Evolutionary conservation across 2,329 filamentous ascomycete genomes (phyloP).

Genomic region (Ophiostoma tasmaniense): DNA sequence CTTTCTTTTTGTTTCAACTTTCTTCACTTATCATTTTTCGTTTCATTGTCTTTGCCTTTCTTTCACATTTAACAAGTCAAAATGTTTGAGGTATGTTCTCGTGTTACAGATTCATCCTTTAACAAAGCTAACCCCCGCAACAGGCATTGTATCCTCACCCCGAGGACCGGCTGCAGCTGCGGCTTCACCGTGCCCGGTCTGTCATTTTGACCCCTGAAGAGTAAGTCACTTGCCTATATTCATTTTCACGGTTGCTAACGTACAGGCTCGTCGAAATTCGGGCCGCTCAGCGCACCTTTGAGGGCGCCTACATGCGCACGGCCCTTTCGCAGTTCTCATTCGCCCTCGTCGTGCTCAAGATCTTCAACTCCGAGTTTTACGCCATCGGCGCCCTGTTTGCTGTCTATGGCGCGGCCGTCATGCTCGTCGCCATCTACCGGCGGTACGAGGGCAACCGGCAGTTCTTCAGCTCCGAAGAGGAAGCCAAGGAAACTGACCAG

Average conservation of each 20-base stretch:
- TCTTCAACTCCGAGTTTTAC: slow-evolving; percentile 96
- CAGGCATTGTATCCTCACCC: slow-evolving; percentile 40
- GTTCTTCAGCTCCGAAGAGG: slow-evolving; percentile 63
- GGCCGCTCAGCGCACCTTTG: slow-evolving; percentile 90
- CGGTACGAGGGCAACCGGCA: slow-evolving; percentile 88
- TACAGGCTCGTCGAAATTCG: slow-evolving; percentile 77
- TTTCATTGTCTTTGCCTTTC: background rate
- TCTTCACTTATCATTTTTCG: background rate
- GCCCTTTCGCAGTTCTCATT: slow-evolving; percentile 94
- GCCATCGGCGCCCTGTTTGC: slow-evolving; percentile 93
- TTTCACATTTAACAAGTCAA: background rate
- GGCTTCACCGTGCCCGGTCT: slow-evolving; percentile 74
- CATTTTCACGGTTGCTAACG: background rate
- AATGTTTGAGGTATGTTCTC: slow-evolving; percentile 19
- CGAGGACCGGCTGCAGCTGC: slow-evolving; percentile 66
- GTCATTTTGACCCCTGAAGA: slow-evolving; percentile 75
- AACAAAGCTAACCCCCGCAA: background rate
- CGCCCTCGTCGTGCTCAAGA: slow-evolving; percentile 86
- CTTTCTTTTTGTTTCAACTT: background rate
- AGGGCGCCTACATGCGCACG: slow-evolving; percentile 93
- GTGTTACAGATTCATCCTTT: no score
- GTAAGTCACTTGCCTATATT: slow-evolving; percentile 37
- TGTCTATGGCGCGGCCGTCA: slow-evolving; percentile 76
- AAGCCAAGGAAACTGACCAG: slow-evolving; percentile 24
- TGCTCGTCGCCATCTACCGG: slow-evolving; percentile 75